phyloP scores from a whole-genome alignment of 2,329 filamentous ascomycete species.

The Nemania abortiva region DNA sequence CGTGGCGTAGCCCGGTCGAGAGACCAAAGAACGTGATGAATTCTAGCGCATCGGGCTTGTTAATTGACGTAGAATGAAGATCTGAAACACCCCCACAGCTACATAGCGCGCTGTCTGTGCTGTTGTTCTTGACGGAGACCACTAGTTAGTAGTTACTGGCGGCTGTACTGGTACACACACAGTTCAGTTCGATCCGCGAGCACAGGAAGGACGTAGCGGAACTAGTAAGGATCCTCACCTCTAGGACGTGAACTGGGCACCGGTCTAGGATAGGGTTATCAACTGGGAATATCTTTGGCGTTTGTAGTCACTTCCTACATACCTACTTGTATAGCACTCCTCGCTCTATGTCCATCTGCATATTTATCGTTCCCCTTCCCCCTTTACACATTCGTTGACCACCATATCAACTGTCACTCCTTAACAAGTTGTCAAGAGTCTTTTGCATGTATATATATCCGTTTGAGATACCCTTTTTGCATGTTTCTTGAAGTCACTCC shows the following conservation, averaged over 20 bases:
- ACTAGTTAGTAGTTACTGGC: background rate
- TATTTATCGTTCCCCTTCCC: slow-evolving; percentile 15
- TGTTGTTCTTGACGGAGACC: slow-evolving; percentile 8
- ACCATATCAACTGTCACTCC: slow-evolving; percentile 29
- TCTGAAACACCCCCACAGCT: slow-evolving; percentile 29
- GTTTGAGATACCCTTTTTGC: background rate
- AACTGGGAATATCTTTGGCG: slow-evolving; percentile 2
- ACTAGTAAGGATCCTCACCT: slow-evolving; percentile 28
- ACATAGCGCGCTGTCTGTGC: background rate
- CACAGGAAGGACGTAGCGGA: slow-evolving; percentile 14
- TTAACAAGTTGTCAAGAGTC: slow-evolving; percentile 5
- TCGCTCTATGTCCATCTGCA: background rate
- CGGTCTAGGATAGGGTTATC: slow-evolving; percentile 12
- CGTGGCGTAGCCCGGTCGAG: slow-evolving; percentile 6
- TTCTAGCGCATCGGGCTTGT: background rate
- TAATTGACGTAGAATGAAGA: background rate
- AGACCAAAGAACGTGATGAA: background rate
- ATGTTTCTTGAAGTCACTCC: background rate
- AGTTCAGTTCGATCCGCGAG: slow-evolving; percentile 13
- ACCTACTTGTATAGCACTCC: slow-evolving; percentile 18
- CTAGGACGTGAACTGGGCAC: slow-evolving; percentile 14
- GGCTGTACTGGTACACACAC: slow-evolving; percentile 21
- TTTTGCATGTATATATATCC: slow-evolving; percentile 22
- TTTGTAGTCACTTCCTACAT: slow-evolving; percentile 17
- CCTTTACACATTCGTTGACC: slow-evolving; percentile 23